phyloP scores from a whole-genome alignment of 2,329 filamentous ascomycete genomes.

The Clonostachys rhizophaga region DNA sequence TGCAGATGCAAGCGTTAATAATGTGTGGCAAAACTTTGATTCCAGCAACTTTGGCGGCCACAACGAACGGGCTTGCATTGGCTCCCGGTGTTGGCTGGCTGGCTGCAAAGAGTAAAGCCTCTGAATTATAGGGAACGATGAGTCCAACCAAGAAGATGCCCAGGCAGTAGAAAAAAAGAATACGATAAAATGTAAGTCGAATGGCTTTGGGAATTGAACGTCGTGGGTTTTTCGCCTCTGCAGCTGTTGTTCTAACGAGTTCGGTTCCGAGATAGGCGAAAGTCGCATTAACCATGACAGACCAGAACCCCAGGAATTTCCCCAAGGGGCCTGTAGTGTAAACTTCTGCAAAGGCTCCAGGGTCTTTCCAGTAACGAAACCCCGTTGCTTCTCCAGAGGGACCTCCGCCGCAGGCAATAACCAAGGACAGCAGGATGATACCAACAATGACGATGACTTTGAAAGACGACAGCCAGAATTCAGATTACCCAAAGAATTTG shows the following conservation, averaged over 20 bases:
- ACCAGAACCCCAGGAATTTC: slow-evolving; percentile 62
- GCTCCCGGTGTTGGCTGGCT: slow-evolving; percentile 19
- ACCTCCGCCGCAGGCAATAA: slow-evolving; percentile 62
- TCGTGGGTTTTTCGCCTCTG: slow-evolving; percentile 70
- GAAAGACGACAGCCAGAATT: slow-evolving; percentile 60
- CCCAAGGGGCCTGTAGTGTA: slow-evolving; percentile 25
- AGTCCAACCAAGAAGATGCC: slow-evolving; percentile 72
- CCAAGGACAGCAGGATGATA: slow-evolving; percentile 59
- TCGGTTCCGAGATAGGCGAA: slow-evolving; percentile 75
- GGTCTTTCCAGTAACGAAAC: slow-evolving; percentile 62
- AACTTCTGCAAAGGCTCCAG: slow-evolving; percentile 38
- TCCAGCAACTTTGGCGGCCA: slow-evolving; percentile 62
- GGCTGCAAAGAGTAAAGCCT: slow-evolving; percentile 53
- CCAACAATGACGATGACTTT: slow-evolving; percentile 65
- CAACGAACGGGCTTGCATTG: slow-evolving; percentile 66
- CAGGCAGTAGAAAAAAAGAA: slow-evolving; percentile 74
- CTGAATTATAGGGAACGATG: slow-evolving; percentile 67
- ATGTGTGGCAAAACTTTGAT: slow-evolving; percentile 61
- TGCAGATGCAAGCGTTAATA: slow-evolving; percentile 67
- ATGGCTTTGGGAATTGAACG: slow-evolving; percentile 73
- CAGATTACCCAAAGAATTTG: slow-evolving; percentile 61
- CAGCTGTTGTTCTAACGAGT: slow-evolving; percentile 32
- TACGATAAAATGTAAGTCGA: slow-evolving; percentile 77
- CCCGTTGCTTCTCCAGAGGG: slow-evolving; percentile 57
- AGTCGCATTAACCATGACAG: slow-evolving; percentile 68